Evolutionary conservation across 768 basidiomycete genomes (phyloP), one percentile per base, ranked within the genome.

Genomic region (Boletus pseudopeckii): DNA sequence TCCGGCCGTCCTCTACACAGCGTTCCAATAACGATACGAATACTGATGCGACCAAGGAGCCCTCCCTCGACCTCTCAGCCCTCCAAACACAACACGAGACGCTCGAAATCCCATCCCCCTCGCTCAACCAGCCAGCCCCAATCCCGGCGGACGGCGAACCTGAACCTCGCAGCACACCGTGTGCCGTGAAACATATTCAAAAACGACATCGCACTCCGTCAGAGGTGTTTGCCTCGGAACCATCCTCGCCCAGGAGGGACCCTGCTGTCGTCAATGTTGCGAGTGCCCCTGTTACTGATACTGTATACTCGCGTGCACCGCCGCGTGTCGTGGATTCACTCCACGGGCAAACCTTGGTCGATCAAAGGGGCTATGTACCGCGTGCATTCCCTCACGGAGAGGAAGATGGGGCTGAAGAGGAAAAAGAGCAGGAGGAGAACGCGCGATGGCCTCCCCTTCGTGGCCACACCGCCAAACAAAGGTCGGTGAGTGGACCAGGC

Each of bases 271-370:
- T 18, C 3, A 11, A 18, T 45, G 18, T 18, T 30, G 32, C 4
- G 11, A 42, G 4, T 40, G 0, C 28, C 20, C 18, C 48, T 11
- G 28, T 51, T 24, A 7, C 39, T n/a, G 2, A 34, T 9, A 7
- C 50, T 8, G 30, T 37, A 22, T 32, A 50, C 20, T 41, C 52
- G 8, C 60, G 54, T n/a, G 62, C 58, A 7, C 66, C 67, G 3
- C 66, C 67, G 1, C 66, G 59, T 9, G 3, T 64, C 8, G 64
- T 59, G 18, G 34, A 66, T 5, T 57, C 54, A 4, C 4, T 68
- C 2, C 52, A 42, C 4, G 59, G 66, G 0, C 53, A 55, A 37
- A 58, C 62, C 3, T 42, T 68, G 40, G 67, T 64, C 7, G 56
- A 64, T 40, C 53, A 41, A 45, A 54, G 42, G 6, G 64, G 62